These are phyloP conservation scores for Lodderomyces beijingensis DNA, from an alignment of 1,139 yeast species.

Conservation along the genomic window DNA sequence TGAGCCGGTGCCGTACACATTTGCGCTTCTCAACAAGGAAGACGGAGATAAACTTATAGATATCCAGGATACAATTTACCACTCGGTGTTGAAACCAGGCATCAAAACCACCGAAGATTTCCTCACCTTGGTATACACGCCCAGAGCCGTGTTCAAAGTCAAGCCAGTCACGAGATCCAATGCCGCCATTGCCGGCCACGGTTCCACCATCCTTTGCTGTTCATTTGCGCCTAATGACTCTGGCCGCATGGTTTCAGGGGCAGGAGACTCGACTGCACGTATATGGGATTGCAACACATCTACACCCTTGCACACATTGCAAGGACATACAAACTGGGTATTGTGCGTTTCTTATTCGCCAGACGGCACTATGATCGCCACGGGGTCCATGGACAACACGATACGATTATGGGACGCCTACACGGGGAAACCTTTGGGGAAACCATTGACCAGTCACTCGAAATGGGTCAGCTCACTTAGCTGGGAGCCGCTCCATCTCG, in stretches of 20 bases:
- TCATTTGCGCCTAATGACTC: conserved; percentile 92
- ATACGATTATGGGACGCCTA: conserved; percentile 82
- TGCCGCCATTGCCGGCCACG: conserved; percentile 93
- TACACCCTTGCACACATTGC: conserved; percentile 75
- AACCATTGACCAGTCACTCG: conserved; percentile 71
- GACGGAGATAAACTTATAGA: conserved; percentile 50
- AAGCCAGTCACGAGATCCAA: conserved; percentile 87
- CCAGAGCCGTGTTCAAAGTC: conserved; percentile 92
- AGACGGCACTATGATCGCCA: conserved; percentile 84
- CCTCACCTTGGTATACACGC: conserved; percentile 85
- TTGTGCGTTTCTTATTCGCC: conserved; percentile 93
- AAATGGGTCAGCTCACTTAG: conserved; percentile 87
- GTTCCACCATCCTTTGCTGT: conserved; percentile 85
- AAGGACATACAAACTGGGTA: conserved; percentile 93
- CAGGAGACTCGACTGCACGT: conserved; percentile 97
- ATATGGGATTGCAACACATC: conserved; percentile 97
- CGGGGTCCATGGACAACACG: conserved; percentile 94
- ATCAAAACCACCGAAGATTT: conserved; percentile 90
- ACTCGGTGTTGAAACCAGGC: conserved; percentile 80
- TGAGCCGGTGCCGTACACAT: conserved; percentile 88
- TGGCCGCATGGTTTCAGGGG: conserved; percentile 87
- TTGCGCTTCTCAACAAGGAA: conserved; percentile 54
- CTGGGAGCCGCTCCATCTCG: conserved; percentile 93
- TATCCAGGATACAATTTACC: conserved; percentile 70
- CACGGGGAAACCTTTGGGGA: conserved; percentile 73